Evolutionary conservation across 129 eudicot genomes (phyloP).

Genomic region (Escallonia herrerae): DNA sequence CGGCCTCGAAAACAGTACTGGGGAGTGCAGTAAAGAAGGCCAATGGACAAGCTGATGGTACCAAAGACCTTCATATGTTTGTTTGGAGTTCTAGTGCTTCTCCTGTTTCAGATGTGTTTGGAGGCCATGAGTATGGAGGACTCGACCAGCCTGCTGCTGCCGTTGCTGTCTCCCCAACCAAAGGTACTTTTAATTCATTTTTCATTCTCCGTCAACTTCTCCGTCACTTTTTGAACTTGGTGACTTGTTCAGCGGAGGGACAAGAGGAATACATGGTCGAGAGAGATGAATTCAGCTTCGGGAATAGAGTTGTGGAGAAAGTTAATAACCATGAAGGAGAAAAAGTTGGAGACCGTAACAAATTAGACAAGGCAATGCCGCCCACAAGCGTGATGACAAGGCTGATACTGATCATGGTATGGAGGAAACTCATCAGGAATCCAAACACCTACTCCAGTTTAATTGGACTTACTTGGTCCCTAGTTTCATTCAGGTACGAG

Average conservation of each 20-base stretch:
- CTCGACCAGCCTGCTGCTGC: slow-evolving; percentile 53
- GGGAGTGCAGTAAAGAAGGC: slow-evolving; percentile 32
- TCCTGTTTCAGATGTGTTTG: slow-evolving; percentile 89
- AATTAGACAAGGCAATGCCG: slow-evolving; percentile 54
- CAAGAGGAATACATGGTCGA: slow-evolving; percentile 42
- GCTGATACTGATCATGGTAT: slow-evolving; percentile 90
- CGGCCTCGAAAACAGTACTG: slow-evolving; percentile 23
- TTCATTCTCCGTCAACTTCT: neutral
- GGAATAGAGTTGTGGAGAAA: slow-evolving; percentile 45
- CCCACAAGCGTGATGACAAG: slow-evolving; percentile 95
- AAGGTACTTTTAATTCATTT: slow-evolving; percentile 27
- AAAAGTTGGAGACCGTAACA: slow-evolving; percentile 21
- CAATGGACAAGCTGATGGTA: slow-evolving; percentile 51
- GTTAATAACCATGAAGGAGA: slow-evolving; percentile 28
- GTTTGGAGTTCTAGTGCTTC: slow-evolving; percentile 97
- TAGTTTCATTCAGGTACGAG: slow-evolving; percentile 70
- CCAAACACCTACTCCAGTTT: slow-evolving; percentile 93
- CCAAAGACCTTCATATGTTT: slow-evolving; percentile 85
- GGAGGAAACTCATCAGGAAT: slow-evolving; percentile 88
- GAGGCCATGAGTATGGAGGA: slow-evolving; percentile 65
- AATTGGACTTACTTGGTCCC: slow-evolving; percentile 80
- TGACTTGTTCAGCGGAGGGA: slow-evolving; percentile 27
- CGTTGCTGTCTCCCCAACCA: slow-evolving; percentile 48
- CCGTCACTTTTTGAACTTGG: neutral
- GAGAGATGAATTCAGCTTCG: slow-evolving; percentile 63